Conservation (phyloP, 257 asterid species). For the Fraxinus pennsylvanica region DNA sequence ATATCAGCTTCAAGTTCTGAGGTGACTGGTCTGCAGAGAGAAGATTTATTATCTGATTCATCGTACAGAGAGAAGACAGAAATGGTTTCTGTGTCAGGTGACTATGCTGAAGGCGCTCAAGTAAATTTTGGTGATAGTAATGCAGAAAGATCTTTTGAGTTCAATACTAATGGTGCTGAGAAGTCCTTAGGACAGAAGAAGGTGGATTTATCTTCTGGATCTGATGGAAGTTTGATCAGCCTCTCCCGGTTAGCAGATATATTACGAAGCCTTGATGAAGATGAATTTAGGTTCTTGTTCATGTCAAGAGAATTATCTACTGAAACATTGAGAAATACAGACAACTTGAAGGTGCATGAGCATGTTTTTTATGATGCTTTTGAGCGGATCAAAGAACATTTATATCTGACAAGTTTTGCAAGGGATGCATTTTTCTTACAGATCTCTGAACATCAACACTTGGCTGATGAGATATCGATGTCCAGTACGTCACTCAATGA, state of each 20-base stretch:
- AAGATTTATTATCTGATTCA: constrained; percentile 32
- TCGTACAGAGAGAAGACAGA: constrained; percentile 38
- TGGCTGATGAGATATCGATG: background rate
- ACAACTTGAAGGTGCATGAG: constrained; percentile 27
- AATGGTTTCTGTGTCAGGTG: constrained; percentile 31
- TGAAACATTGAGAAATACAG: constrained; percentile 31
- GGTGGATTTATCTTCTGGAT: constrained; percentile 56
- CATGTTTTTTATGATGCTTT: constrained; percentile 37
- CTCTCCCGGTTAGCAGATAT: constrained; percentile 77
- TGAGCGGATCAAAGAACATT: constrained; percentile 76
- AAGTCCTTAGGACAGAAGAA: constrained; percentile 37
- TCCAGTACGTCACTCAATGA: constrained; percentile 2
- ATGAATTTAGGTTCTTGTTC: constrained; percentile 60
- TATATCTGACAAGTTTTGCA: constrained; percentile 37
- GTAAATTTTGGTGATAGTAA: constrained; percentile 33
- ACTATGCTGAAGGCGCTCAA: constrained; percentile 33
- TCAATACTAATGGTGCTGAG: constrained; percentile 29
- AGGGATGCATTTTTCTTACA: background rate
- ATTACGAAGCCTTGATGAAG: constrained; percentile 61
- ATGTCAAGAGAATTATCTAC: constrained; percentile 44
- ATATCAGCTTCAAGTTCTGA: constrained; percentile 31
- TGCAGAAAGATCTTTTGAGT: constrained; percentile 37
- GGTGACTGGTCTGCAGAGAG: constrained; percentile 36
- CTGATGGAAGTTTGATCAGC: constrained; percentile 59
- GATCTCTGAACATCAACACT: constrained; percentile 3